A percentile compares a stretch with the other conserved stretches of the same genome.
Conservation (phyloP, 306 rosid species). For the apple (Malus domestica) region DNA sequence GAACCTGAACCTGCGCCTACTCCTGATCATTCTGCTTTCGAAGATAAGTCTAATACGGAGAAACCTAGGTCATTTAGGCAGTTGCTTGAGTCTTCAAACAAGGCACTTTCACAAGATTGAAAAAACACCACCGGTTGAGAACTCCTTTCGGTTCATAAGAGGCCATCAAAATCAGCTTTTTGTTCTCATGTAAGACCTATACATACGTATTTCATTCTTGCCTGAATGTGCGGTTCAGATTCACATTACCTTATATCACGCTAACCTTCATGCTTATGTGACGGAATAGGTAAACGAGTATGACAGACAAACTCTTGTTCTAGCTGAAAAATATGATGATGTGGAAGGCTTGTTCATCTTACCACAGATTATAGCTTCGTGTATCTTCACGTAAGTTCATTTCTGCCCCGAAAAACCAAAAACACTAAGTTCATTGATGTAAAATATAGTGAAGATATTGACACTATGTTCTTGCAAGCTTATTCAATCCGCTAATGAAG, state of each 20-base stretch:
- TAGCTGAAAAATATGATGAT: conserved; percentile 25
- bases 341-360: conserved; percentile 13
- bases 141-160: not conserved
- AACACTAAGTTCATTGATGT: not conserved
- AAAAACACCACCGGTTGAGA: not conserved
- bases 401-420: not conserved
- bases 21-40: not conserved
- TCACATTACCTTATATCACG: not conserved
- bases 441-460: not conserved
- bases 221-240: no score
- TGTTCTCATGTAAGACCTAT: conserved; percentile 10
- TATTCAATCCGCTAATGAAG: conserved; percentile 19
- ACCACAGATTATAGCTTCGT: conserved; percentile 17
- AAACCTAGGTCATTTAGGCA: conserved; percentile 2
- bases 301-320: conserved; percentile 13
- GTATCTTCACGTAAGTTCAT: conserved; percentile 18
- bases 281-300: conserved; percentile 14
- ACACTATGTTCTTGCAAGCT: not conserved
- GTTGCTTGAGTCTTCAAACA: conserved; percentile 16
- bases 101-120: conserved; percentile 8
- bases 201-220: not conserved
- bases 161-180: conserved; percentile 6
- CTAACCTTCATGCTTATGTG: not conserved
- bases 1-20: not conserved
- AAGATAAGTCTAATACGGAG: conserved; percentile 9